phyloP scores from a whole-genome alignment of 169 alveolate species.

The Cryptosporidium sp. region DNA sequence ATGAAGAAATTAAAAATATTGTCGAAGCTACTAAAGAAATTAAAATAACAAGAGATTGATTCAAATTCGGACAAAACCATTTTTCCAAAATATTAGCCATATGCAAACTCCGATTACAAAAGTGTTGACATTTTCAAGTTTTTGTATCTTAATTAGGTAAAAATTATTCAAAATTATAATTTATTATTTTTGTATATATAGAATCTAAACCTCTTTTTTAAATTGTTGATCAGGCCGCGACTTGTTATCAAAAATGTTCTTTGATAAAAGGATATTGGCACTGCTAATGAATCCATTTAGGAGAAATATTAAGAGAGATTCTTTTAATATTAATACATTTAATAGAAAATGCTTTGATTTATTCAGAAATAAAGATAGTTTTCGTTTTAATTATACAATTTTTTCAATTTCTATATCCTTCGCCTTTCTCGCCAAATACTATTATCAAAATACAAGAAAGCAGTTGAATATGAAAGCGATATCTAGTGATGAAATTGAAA shows the following conservation, averaged over 20 bases:
- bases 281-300: not conserved
- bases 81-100: not conserved
- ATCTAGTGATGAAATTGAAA: not conserved
- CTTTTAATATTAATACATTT: not conserved
- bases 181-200: too few species aligned
- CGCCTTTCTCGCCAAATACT: not conserved
- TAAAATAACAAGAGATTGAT: not conserved
- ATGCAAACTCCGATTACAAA: not conserved
- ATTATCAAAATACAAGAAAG: not conserved
- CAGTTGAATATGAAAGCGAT: not conserved
- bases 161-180: too few species aligned
- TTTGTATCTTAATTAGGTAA: not conserved
- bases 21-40: not conserved
- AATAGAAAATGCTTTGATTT: not conserved
- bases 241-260: not conserved
- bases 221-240: not conserved
- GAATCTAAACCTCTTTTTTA: not conserved
- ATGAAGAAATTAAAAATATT: constrained; percentile 12
- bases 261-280: not conserved
- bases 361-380: not conserved
- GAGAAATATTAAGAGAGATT: not conserved
- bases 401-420: not conserved
- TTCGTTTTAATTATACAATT: not conserved
- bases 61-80: not conserved
- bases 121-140: not conserved